Base-by-base conservation (phyloP, 176 grass and related monocot species). In the Rhynchospora breviuscula region DNA sequence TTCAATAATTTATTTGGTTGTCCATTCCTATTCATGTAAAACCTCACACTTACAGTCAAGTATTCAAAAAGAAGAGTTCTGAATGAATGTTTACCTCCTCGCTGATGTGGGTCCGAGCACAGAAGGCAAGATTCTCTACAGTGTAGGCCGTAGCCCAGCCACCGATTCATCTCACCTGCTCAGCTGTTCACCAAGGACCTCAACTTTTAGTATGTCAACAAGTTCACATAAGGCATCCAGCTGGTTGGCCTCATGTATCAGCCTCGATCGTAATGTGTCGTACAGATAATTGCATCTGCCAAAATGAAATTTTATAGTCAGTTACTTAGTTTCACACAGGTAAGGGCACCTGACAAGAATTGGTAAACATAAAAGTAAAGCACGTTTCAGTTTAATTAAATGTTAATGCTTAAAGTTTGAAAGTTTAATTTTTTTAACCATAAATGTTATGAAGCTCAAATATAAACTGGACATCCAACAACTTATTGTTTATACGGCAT, bases 141-240 rank as follows among this genome's bases (percentile, higher is more conserved):
- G 79, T 69, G 91, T 94, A 63, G 95, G 92, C 83, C 88, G 89
- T 83, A 94, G 86, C 70, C 86, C 89, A 15, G 86, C 89, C 83
- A 94, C 89, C 81, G 92, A 93, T 86, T 94, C 92, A 74, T 86
- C 90, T 70, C 89, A 88, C 87, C 89, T 92, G 78, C 69, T 90
- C 29, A 91, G 67, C 48, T 93, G 95, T 81, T 98, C 95, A 66
- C 90, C 95, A 21, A 98, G 86, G 46, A 98, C 95, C 87, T 98
- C 92, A 79, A 90, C 90, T 89, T 98, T 98, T 78, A 98, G 89
- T 83, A 98, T 98, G 83, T 90, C 89, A 74, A 98, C 89, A 53
- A 98, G 92, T 88, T 94, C 95, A 54, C 95, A 98, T 3, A 98
- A 89, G 88, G 86, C 91, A 90, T 98, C 95, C 14, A 98, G n/a